These are phyloP conservation scores for Glaciozyma antarctica DNA, from an alignment of 768 basidiomycete species.

Conservation along the genomic window DNA sequence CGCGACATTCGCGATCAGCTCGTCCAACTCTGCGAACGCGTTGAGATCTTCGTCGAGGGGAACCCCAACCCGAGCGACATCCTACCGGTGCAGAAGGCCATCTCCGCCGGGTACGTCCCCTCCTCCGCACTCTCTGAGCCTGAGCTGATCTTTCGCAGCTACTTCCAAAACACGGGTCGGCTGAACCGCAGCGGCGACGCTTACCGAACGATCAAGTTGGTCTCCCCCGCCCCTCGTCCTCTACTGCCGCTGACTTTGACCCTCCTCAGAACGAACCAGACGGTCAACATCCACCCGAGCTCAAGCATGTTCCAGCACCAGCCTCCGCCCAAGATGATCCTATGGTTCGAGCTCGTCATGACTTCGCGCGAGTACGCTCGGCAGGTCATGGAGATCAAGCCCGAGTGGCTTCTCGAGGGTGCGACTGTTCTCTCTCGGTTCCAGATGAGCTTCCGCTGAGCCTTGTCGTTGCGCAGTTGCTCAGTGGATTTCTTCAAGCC, in stretches of 20 bases:
- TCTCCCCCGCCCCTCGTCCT: background rate
- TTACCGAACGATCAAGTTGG: slow-evolving; percentile 71
- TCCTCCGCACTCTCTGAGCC: background rate
- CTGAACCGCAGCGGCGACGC: slow-evolving; percentile 93
- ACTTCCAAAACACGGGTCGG: slow-evolving; percentile 54
- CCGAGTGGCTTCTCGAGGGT: slow-evolving; percentile 86
- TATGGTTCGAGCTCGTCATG: slow-evolving; percentile 96
- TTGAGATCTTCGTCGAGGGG: slow-evolving; percentile 77
- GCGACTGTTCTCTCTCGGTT: slow-evolving; percentile 32
- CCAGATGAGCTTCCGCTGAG: slow-evolving; percentile 1
- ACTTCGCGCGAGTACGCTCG: slow-evolving; percentile 96
- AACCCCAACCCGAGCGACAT: slow-evolving; percentile 91
- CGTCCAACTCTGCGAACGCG: slow-evolving; percentile 88
- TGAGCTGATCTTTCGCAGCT: background rate
- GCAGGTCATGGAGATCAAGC: slow-evolving; percentile 98
- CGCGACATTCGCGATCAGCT: slow-evolving; percentile 89
- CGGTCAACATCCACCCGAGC: slow-evolving; percentile 93
- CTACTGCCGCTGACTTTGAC: background rate
- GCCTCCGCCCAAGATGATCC: slow-evolving; percentile 76
- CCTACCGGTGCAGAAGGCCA: slow-evolving; percentile 83
- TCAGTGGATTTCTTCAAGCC: slow-evolving; percentile 89
- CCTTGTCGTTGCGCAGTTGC: slow-evolving; percentile 52
- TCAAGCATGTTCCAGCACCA: slow-evolving; percentile 91
- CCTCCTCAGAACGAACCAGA: slow-evolving; percentile 51
- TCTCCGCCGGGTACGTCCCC: slow-evolving; percentile 55